These are phyloP conservation scores for Cryptosporidium tyzzeri DNA, from an alignment of 169 alveolate genomes.

Conservation along the genomic window DNA sequence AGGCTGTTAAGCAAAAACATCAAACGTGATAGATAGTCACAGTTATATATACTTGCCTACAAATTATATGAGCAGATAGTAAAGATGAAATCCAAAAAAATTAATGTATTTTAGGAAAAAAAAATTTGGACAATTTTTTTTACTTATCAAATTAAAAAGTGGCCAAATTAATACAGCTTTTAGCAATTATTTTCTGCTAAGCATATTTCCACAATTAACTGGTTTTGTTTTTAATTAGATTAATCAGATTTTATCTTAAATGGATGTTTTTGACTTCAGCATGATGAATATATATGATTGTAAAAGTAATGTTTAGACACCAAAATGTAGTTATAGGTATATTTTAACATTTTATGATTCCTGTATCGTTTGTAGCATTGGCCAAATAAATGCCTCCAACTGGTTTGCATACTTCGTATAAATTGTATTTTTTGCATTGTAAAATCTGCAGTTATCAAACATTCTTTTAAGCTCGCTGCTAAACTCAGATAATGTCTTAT, in stretches of 20 bases:
- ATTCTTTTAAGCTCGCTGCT: constrained; percentile 94
- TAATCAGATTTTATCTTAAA: neutral
- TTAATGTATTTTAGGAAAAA: neutral
- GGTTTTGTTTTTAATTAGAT: neutral
- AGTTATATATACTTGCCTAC: neutral
- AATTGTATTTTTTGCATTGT: constrained; percentile 94
- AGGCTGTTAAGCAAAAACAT: constrained; percentile 50
- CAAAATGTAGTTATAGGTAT: neutral
- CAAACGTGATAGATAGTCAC: neutral
- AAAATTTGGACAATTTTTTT: neutral
- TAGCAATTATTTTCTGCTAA: neutral
- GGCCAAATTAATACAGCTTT: neutral
- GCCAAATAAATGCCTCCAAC: constrained; percentile 92
- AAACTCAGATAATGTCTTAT: constrained; percentile 89
- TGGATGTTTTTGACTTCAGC: neutral
- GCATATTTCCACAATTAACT: neutral
- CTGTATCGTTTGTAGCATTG: constrained; percentile 79
- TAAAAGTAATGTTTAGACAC: neutral
- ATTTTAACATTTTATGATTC: constrained; percentile 14
- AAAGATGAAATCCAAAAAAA: neutral
- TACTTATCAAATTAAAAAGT: neutral
- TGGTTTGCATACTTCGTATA: constrained; percentile 96
- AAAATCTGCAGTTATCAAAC: constrained; percentile 95
- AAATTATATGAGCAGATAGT: neutral
- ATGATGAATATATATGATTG: neutral